Evolutionary conservation across 495 filamentous ascomycete genomes (phyloP), one percentile per base, ranked within the genome.

Genomic region (Echria macrotheca): DNA sequence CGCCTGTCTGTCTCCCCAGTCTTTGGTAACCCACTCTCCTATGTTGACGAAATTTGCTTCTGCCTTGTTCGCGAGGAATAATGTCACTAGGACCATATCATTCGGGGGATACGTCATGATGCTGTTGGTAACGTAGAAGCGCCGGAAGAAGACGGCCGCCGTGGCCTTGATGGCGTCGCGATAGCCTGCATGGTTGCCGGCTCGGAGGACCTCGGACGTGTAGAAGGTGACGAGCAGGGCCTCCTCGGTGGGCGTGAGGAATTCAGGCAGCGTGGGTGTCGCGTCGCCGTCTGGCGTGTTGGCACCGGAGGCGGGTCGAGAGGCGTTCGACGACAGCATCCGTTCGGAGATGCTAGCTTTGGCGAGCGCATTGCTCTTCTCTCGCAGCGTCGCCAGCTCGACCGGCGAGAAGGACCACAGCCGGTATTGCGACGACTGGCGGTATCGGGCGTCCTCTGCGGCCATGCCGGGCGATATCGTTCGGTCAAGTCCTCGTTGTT

Each of bases 51-150:
- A 88, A 61, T 83, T 77, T 56, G 85, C 86, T 58, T 98, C 94
- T 2, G 87, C 88, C 67, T 98, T 98, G 46, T 82, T 89, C 18
- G 86, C 89, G 50, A 98, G 82, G 75, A 91, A 96, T 50, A 98
- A 77, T 31, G 88, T 85, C 28, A 88, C 86, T 22, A 85, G 80
- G 57, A 94, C 80, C 63, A 98, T 90, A 47, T 82, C 79, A 53
- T 86, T 85, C 0, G 90, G 91, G 52, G 89, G 86, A 63, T 96
- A 95, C 29, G 91, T 96, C 85, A 97, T 91, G 47, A 87, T 80
- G 28, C 86, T 93, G 67, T 95, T 95, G 51, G 84, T 87, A 19
- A 96, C 77, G 69, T 96, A 98, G 75, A 98, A 96, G 47, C 93
- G 86, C 44, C 86, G 83, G 36, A 97, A 80, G 67, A 90, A 96